phyloP scores from a whole-genome alignment of 2,329 filamentous ascomycete species.

The Ophiostoma himal-ulmi region DNA sequence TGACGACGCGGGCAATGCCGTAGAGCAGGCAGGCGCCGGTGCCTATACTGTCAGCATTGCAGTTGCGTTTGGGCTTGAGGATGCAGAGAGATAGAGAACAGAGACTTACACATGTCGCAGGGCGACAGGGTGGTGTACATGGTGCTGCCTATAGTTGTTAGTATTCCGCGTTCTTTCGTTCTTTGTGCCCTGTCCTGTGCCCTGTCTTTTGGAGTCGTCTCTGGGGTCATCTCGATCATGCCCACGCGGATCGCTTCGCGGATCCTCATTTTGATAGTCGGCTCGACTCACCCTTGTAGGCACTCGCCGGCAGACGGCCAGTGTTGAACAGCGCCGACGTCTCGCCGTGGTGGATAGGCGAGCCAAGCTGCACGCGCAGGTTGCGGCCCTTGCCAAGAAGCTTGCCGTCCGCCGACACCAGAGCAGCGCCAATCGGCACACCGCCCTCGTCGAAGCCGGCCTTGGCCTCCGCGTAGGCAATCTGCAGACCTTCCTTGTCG shows the following conservation, averaged over 20 bases:
- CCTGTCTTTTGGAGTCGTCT: too few species aligned
- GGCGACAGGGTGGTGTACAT: constrained; percentile 79
- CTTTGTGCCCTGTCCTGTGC: too few species aligned
- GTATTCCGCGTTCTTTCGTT: too few species aligned
- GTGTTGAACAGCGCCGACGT: constrained; percentile 70
- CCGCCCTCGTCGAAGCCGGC: constrained; percentile 43
- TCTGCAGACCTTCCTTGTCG: constrained; percentile 27
- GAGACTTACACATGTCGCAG: constrained; percentile 64
- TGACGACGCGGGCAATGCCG: constrained; percentile 65
- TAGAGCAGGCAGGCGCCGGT: constrained; percentile 73
- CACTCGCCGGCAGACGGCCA: constrained; percentile 62
- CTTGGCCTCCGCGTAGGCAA: constrained; percentile 45
- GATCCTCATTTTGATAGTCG: too few species aligned
- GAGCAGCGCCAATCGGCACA: constrained; percentile 48
- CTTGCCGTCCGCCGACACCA: constrained; percentile 63
- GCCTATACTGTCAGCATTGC: constrained; percentile 30
- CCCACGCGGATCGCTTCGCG: too few species aligned
- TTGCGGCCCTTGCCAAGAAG: constrained; percentile 70
- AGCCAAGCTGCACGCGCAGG: constrained; percentile 66
- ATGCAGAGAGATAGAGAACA: neutral
- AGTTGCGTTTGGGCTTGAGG: neutral
- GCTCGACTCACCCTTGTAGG: constrained; percentile 44
- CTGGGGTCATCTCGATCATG: too few species aligned
- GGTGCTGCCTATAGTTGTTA: constrained; percentile 48
- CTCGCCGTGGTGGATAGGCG: constrained; percentile 65